Evolutionary conservation across 139 green algal genomes (phyloP).

Genomic region (Chlamydomonas sp.): DNA sequence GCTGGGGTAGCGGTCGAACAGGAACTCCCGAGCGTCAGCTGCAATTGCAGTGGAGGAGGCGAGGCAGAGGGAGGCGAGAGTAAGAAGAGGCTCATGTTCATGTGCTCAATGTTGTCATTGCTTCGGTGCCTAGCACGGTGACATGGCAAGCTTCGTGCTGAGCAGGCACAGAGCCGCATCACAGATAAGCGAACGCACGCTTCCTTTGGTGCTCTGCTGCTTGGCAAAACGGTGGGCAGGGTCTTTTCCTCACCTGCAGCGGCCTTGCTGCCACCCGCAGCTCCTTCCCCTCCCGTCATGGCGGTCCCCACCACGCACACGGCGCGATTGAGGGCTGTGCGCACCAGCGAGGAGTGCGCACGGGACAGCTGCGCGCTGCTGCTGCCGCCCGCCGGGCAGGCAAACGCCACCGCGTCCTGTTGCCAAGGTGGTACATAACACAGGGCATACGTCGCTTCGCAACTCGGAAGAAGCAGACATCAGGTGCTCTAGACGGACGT

Average conservation of each 20-base stretch:
- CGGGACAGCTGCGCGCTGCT: background rate
- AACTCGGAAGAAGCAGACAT: background rate
- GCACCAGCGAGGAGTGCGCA: background rate
- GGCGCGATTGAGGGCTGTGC: conserved; percentile 1
- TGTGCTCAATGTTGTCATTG: too few relatives aligned
- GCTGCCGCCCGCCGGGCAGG: background rate
- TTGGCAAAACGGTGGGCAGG: too few relatives aligned
- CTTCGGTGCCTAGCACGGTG: too few relatives aligned
- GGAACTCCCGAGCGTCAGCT: background rate
- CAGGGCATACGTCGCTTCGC: background rate
- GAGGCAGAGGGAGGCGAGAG: background rate
- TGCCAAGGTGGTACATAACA: background rate
- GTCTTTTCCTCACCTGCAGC: too few relatives aligned
- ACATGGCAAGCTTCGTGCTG: too few relatives aligned
- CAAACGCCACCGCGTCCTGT: conserved; percentile 2
- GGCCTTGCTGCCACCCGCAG: too few relatives aligned
- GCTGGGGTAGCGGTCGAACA: conserved; percentile 30
- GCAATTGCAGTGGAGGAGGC: background rate
- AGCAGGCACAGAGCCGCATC: too few relatives aligned
- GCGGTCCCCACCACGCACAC: conserved; percentile 1
- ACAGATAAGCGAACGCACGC: too few relatives aligned
- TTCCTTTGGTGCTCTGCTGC: too few relatives aligned
- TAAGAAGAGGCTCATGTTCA: too few relatives aligned
- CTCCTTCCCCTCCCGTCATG: background rate
- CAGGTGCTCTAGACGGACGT: background rate